Conservation (phyloP, 768 basidiomycete genomes). For the Gyrodon lividus region DNA sequence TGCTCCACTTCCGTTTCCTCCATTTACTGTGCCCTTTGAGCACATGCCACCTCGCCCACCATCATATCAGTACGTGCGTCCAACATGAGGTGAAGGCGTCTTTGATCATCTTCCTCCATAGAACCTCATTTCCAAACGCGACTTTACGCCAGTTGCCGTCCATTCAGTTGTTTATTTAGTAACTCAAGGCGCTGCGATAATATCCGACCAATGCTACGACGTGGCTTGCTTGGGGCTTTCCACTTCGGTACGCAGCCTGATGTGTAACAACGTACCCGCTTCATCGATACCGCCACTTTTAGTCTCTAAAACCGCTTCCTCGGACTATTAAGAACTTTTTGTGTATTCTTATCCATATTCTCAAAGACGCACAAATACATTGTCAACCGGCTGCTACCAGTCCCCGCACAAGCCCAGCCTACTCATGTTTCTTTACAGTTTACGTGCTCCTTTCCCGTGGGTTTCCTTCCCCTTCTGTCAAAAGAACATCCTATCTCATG, state of each 20-base stretch:
- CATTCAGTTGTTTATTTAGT: constrained; percentile 27
- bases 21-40: constrained; percentile 21
- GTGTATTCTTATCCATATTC: constrained; percentile 11
- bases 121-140: constrained; percentile 23
- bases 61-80: constrained; percentile 32
- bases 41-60: constrained; percentile 25
- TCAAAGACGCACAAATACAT: constrained; percentile 8
- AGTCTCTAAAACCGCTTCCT: constrained; percentile 15
- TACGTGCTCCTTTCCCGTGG: constrained; percentile 22
- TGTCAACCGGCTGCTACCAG: constrained; percentile 15
- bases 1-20: constrained; percentile 25
- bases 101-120: constrained; percentile 25
- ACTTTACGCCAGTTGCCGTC: constrained; percentile 25
- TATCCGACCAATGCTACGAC: constrained; percentile 30
- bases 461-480: constrained; percentile 5
- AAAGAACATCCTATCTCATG: neutral
- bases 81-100: constrained; percentile 32
- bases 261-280: constrained; percentile 8
- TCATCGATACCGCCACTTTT: constrained; percentile 27
- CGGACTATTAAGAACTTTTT: constrained; percentile 9
- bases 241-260: neutral
- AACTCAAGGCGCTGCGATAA: constrained; percentile 28
- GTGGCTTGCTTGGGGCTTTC: constrained; percentile 12
- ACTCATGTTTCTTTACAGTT: constrained; percentile 12
- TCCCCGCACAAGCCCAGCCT: constrained; percentile 6